A percentile compares a stretch with the other conserved stretches of the same genome.
Evolutionary conservation across 2,329 filamentous ascomycete species (phyloP).

Genomic region (Aphanoascus verrucosus): DNA sequence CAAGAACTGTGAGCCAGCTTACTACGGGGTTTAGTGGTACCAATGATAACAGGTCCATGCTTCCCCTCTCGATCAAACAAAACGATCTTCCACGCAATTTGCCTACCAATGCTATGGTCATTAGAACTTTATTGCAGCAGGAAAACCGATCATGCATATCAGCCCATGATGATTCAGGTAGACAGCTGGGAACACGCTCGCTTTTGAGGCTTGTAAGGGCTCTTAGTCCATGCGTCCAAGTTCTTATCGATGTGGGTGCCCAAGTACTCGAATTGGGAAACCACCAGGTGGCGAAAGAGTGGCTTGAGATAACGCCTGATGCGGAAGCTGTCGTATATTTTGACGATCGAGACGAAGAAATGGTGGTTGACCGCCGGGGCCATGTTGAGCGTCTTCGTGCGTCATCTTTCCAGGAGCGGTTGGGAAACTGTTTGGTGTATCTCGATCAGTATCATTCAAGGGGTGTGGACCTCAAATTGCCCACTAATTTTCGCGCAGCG

Average conservation of each 20-base stretch:
- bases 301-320: conserved; percentile 39
- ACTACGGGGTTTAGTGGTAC: conserved; percentile 58
- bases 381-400: conserved; percentile 30
- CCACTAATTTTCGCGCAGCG: conserved; percentile 48
- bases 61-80: conserved; percentile 46
- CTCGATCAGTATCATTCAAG: conserved; percentile 61
- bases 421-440: conserved; percentile 54
- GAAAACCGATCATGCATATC: conserved; percentile 34
- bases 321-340: conserved; percentile 46
- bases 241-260: conserved; percentile 57
- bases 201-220: conserved; percentile 37
- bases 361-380: conserved; percentile 23
- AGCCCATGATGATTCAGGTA: conserved; percentile 9
- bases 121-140: conserved; percentile 44
- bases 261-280: conserved; percentile 53
- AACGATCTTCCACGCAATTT: conserved; percentile 41
- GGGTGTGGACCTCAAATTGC: conserved; percentile 58
- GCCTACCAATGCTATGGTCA: conserved; percentile 54
- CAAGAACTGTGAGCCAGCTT: conserved; percentile 32
- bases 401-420: conserved; percentile 41
- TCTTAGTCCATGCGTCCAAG: conserved; percentile 36
- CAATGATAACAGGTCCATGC: conserved; percentile 45
- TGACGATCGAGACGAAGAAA: conserved; percentile 24
- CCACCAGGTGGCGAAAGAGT: conserved; percentile 39
- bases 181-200: conserved; percentile 27